Evolutionary conservation across 2,329 filamentous ascomycete species (phyloP), one percentile per base, ranked within the genome.

Genomic region (Fusarium chaquense): DNA sequence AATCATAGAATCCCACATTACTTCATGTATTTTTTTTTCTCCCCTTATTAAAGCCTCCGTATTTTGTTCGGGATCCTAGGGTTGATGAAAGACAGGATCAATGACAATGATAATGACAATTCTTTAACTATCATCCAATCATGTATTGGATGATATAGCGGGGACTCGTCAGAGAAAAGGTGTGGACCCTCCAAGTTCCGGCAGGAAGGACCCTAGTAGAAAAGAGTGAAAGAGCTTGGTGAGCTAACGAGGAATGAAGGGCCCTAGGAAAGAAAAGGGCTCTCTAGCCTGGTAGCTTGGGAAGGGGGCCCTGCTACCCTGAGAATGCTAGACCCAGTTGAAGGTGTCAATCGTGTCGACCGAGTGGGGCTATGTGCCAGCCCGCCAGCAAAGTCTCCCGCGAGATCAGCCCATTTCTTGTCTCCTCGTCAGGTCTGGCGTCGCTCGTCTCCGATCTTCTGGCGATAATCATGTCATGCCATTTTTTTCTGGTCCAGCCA

Each of bases 401-500:
- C 71, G 74, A 77, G 72, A 78, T 78, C 77, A 78, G 77, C 76
- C 77, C 77, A 78, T 78, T 78, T 77, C 73, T 69, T 71, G 76
- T 75, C 74, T 77, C 75, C 73, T 75, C 73, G 66, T 75, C 73
- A 75, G 73, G 71, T 74, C 71, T 69, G 70, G 70, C 68, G 70
- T 71, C 73, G 73, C 73, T 71, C 70, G 72, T 69, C 72, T 77
- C 75, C 75, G 73, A 28, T 74, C 73, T 73, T 62, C 72, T 74
- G 65, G 60, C 69, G 73, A 76, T 75, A 73, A 76, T 75, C 76
- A 62, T 72, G 75, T 78, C 77, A 78, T 78, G 77, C 77, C 77
- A 78, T 77, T 78, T 78, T 76, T 74, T 64, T 57, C 49, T 41
- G 38, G 62, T 55, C 47, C 53, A 70, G 72, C 46, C 63, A 69